Percentiles rank a stretch among this genome's conserved stretches.
phyloP scores from a whole-genome alignment of 2,329 filamentous ascomycete species.

The Diaporthe citrichinensis region DNA sequence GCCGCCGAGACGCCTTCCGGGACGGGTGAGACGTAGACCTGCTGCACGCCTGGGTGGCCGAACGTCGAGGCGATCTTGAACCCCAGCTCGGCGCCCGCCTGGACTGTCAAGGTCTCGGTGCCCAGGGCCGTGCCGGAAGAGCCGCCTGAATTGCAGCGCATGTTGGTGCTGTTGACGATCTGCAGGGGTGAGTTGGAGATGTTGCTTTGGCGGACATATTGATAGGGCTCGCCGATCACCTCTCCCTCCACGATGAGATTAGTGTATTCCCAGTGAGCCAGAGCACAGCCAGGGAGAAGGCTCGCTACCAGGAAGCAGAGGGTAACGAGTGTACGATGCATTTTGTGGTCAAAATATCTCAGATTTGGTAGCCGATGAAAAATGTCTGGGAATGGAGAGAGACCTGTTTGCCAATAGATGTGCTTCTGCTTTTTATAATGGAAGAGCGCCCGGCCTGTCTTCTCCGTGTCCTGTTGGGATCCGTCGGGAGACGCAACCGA shows the following conservation, averaged over 20 bases:
- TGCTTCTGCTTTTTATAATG: neutral
- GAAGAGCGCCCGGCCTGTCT: neutral
- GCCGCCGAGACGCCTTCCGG: neutral
- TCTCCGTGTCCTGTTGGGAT: neutral
- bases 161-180: constrained; percentile 5
- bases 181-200: neutral
- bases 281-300: neutral
- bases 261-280: constrained; percentile 6
- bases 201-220: neutral
- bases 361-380: no score
- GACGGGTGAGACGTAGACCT: neutral
- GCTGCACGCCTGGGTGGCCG: constrained; percentile 13
- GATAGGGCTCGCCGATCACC: constrained; percentile 3
- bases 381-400: no score
- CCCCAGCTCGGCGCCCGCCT: neutral
- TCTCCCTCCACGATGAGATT: constrained; percentile 13
- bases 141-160: constrained; percentile 7
- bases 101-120: neutral
- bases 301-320: neutral
- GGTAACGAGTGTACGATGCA: neutral
- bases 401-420: neutral
- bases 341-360: neutral
- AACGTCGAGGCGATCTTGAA: constrained; percentile 14
- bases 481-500: neutral
- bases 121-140: neutral